Percentiles rank a stretch among this genome's conserved stretches.
These are phyloP conservation scores for Hanseniaspora vineae DNA, from an alignment of 805 yeast species.

Conservation along the genomic window DNA sequence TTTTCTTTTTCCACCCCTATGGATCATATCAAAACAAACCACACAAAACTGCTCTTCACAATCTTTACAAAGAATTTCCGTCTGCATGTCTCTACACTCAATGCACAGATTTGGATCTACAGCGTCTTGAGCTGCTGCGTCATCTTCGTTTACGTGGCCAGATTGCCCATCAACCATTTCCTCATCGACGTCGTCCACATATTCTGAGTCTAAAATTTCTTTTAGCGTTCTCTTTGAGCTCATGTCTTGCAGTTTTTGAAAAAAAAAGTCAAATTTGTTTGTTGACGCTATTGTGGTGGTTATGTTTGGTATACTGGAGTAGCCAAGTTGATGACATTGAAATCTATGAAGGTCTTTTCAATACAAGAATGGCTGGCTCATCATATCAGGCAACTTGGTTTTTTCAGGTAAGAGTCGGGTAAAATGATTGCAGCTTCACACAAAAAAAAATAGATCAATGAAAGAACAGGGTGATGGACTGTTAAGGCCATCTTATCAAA, in stretches of 20 bases:
- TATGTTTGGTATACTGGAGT: too few relatives aligned
- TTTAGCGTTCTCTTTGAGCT: slow-evolving; percentile 21
- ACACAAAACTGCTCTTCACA: slow-evolving; percentile 60
- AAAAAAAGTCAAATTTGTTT: too few relatives aligned
- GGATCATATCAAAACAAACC: slow-evolving; percentile 57
- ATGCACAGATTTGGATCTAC: slow-evolving; percentile 36
- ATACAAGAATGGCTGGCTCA: too few relatives aligned
- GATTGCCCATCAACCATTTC: slow-evolving; percentile 5
- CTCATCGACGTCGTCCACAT: slow-evolving; percentile 22
- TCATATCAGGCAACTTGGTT: too few relatives aligned
- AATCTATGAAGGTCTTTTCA: too few relatives aligned
- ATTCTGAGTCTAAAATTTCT: slow-evolving; percentile 28
- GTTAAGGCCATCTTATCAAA: too few relatives aligned
- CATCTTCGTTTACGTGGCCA: slow-evolving; percentile 6
- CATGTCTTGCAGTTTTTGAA: background rate
- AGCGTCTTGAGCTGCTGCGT: slow-evolving; percentile 17
- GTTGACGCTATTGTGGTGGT: too few relatives aligned
- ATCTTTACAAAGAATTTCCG: slow-evolving; percentile 44
- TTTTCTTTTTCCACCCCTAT: slow-evolving; percentile 53
- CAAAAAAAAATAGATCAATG: too few relatives aligned
- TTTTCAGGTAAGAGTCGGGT: too few relatives aligned
- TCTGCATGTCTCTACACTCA: slow-evolving; percentile 65
- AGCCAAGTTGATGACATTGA: too few relatives aligned
- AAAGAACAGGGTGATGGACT: too few relatives aligned
- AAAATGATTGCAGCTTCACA: too few relatives aligned